Conservation (phyloP, 2,329 filamentous ascomycete genomes). For the Stagonosporopsis cucurbitacearum region DNA sequence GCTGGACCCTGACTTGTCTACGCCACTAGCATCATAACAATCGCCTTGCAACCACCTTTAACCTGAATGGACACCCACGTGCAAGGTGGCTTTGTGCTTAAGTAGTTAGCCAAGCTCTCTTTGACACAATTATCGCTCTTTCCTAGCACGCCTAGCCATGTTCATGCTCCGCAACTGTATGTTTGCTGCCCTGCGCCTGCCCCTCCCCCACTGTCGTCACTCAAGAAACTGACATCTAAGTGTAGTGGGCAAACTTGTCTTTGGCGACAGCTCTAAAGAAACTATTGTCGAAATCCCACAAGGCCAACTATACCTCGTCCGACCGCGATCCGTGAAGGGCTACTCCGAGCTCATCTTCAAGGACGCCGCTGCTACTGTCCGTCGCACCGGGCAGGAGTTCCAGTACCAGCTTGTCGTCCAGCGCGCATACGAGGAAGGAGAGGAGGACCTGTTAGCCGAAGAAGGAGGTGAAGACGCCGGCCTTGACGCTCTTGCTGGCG, state of each 20-base stretch:
- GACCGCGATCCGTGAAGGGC: constrained; percentile 92
- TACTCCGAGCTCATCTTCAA: constrained; percentile 99
- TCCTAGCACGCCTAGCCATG: constrained; percentile 38
- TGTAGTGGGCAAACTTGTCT: constrained; percentile 88
- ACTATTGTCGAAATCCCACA: constrained; percentile 92
- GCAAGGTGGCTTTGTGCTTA: constrained; percentile 17
- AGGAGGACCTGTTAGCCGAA: constrained; percentile 88
- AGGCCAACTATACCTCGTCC: constrained; percentile 95
- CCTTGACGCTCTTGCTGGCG: constrained; percentile 73
- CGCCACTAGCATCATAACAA: constrained; percentile 20
- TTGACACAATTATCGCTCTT: constrained; percentile 27
- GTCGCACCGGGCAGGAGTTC: constrained; percentile 90
- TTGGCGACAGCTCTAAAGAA: constrained; percentile 87
- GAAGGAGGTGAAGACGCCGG: constrained; percentile 85
- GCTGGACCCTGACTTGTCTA: constrained; percentile 9
- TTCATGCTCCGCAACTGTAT: constrained; percentile 51
- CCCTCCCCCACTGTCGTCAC: constrained; percentile 38
- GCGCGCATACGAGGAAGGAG: constrained; percentile 95
- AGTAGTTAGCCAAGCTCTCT: constrained; percentile 22
- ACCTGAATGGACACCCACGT: constrained; percentile 13
- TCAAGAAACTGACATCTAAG: constrained; percentile 28
- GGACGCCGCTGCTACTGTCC: constrained; percentile 90
- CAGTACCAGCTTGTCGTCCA: constrained; percentile 98
- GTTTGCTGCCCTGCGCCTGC: constrained; percentile 30
- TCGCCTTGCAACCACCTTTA: constrained; percentile 7